These are phyloP conservation scores for Plectosphaerella plurivora DNA, from an alignment of 2,329 filamentous ascomycete genomes.

Conservation along the genomic window DNA sequence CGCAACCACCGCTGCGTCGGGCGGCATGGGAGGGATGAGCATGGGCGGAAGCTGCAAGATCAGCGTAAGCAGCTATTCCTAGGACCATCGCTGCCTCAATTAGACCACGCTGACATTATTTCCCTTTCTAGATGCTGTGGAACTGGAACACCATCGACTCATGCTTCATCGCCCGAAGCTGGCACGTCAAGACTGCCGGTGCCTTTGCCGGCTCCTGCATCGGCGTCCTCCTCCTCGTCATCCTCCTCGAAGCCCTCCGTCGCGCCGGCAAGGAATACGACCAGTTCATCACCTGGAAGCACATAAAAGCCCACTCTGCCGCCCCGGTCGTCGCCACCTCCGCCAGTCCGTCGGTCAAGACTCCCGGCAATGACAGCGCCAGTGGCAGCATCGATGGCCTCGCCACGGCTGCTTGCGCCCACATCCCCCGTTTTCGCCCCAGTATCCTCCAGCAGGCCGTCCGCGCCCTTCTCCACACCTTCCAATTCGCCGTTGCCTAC, in stretches of 20 bases:
- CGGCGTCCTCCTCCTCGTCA: constrained; percentile 69
- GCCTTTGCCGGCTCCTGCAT: constrained; percentile 81
- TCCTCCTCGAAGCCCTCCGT: constrained; percentile 68
- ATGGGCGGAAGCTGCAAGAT: constrained; percentile 34
- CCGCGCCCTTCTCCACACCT: constrained; percentile 62
- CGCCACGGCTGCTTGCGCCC: not conserved
- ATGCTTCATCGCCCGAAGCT: constrained; percentile 66
- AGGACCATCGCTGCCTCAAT: constrained; percentile 5
- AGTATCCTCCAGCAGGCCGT: constrained; percentile 61
- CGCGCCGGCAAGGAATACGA: constrained; percentile 71
- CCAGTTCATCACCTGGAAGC: constrained; percentile 33
- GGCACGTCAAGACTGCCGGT: constrained; percentile 64
- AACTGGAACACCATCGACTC: constrained; percentile 71
- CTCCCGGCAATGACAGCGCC: not conserved
- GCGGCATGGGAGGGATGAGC: constrained; percentile 15
- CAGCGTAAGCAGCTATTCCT: constrained; percentile 23
- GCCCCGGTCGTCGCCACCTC: constrained; percentile 7
- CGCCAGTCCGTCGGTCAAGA: constrained; percentile 1
- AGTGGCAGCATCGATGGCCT: constrained; percentile 1
- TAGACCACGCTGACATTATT: not conserved
- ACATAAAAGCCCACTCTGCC: constrained; percentile 45
- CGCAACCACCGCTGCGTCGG: constrained; percentile 5
- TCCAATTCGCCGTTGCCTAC: constrained; percentile 72
- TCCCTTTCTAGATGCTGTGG: constrained; percentile 63
- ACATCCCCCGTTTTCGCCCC: constrained; percentile 43